These are phyloP conservation scores for Emericellopsis terricola DNA, from an alignment of 495 filamentous ascomycete species.

Conservation along the genomic window DNA sequence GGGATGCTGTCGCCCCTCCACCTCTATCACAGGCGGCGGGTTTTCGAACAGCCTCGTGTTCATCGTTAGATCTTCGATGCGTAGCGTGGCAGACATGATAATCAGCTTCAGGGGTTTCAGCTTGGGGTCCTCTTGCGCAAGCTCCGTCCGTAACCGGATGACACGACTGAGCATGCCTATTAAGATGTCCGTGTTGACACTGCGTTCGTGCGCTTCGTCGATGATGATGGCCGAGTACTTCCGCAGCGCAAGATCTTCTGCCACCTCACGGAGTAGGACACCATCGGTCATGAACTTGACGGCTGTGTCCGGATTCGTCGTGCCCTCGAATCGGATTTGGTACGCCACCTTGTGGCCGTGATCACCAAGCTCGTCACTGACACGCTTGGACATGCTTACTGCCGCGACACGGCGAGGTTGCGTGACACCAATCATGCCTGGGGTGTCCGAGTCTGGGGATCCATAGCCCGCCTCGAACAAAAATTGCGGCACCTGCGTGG, in stretches of 20 bases:
- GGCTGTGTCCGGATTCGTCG: conserved; percentile 62
- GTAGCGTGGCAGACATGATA: conserved; percentile 94
- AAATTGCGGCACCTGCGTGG: conserved; percentile 92
- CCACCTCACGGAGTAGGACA: conserved; percentile 80
- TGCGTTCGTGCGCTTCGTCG: conserved; percentile 95
- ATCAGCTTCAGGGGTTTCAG: conserved; percentile 73
- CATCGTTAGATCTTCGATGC: conserved; percentile 76
- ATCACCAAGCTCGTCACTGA: conserved; percentile 66
- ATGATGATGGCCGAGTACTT: conserved; percentile 92
- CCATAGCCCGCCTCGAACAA: conserved; percentile 89
- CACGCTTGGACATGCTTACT: conserved; percentile 87
- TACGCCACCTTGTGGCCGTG: conserved; percentile 57
- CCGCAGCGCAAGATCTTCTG: conserved; percentile 72
- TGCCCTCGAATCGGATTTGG: conserved; percentile 89
- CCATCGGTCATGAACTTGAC: conserved; percentile 99
- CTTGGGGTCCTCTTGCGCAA: conserved; percentile 27
- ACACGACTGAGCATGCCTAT: conserved; percentile 93
- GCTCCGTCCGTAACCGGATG: conserved; percentile 43
- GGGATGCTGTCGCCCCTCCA: conserved; percentile 83
- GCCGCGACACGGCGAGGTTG: conserved; percentile 88
- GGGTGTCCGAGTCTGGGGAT: conserved; percentile 50
- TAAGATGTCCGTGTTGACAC: conserved; percentile 92
- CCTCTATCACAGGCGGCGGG: conserved; percentile 72
- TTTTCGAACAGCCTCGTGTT: conserved; percentile 63
- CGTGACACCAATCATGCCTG: conserved; percentile 87